A percentile compares a stretch with the other conserved stretches of the same genome.
These are phyloP conservation scores for Anacardium occidentale DNA, from an alignment of 345 rosid species.

Conservation along the genomic window DNA sequence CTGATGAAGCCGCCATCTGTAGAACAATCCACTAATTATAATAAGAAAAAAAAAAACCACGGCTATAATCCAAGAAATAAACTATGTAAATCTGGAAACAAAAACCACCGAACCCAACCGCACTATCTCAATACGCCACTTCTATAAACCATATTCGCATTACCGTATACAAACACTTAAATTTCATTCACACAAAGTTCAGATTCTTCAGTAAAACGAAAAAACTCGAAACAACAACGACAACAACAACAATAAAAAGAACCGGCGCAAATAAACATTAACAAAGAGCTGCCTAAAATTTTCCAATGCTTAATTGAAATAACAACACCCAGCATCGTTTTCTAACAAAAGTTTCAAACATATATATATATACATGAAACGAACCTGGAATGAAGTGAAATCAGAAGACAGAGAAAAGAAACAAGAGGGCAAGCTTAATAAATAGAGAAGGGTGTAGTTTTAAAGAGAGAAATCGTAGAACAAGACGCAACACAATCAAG, in stretches of 20 bases:
- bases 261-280: not conserved
- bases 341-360: not conserved
- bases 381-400: not conserved
- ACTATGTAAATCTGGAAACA: not conserved
- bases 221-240: not conserved
- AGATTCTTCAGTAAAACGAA: not conserved
- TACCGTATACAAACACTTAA: too few relatives aligned
- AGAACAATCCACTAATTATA: not conserved
- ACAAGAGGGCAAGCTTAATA: slow-evolving; percentile 6
- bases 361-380: not conserved
- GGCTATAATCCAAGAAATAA: not conserved
- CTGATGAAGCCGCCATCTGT: slow-evolving; percentile 75
- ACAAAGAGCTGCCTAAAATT: not conserved
- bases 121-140: not conserved
- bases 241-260: not conserved
- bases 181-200: not conserved
- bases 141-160: too few relatives aligned
- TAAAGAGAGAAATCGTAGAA: slow-evolving; percentile 3
- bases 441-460: slow-evolving; percentile 13
- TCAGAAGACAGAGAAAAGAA: not conserved
- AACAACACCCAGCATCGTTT: not conserved
- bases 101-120: not conserved
- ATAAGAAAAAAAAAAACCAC: not conserved
- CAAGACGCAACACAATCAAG: slow-evolving; percentile 8
- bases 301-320: not conserved